Evolutionary conservation across 192 early-diverging fungal species (phyloP).

Genomic region (Podochytrium sp.): DNA sequence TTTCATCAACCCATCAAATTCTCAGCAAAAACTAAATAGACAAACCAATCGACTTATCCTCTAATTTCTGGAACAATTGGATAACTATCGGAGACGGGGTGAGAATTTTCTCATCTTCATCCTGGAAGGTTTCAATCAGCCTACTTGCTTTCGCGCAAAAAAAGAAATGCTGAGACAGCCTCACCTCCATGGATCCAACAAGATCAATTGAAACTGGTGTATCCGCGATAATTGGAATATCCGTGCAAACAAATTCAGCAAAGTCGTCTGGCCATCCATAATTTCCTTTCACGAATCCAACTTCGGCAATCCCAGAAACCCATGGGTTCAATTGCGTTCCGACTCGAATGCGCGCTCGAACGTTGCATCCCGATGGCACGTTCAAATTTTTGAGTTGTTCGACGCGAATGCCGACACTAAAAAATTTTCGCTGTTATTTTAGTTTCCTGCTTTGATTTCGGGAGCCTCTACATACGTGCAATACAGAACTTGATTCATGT

Average conservation of each 20-base stretch:
- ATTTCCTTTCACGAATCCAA: not conserved
- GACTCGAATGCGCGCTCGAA: not conserved
- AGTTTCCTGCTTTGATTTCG: too few relatives aligned
- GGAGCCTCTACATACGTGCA: too few relatives aligned
- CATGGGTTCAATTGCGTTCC: not conserved
- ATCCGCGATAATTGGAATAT: not conserved
- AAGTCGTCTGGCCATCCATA: conserved; percentile 5
- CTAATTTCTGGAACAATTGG: conserved; percentile 3
- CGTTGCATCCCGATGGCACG: not conserved
- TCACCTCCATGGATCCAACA: not conserved
- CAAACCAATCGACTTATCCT: conserved; percentile 8
- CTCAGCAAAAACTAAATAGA: not conserved
- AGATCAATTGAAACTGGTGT: not conserved
- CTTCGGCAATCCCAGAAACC: not conserved
- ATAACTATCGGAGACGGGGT: not conserved
- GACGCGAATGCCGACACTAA: conserved; percentile 12
- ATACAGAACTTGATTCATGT: not conserved
- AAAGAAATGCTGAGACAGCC: not conserved
- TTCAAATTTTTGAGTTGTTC: not conserved
- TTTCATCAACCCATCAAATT: not conserved
- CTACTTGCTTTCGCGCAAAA: not conserved
- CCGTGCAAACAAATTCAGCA: conserved; percentile 1
- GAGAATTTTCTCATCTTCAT: not conserved
- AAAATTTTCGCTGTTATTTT: not conserved
- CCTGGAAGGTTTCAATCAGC: too few relatives aligned